Percentiles rank a stretch among this genome's conserved stretches.
Evolutionary conservation across 345 rosid species (phyloP).

Genomic region (Populus tremula): DNA sequence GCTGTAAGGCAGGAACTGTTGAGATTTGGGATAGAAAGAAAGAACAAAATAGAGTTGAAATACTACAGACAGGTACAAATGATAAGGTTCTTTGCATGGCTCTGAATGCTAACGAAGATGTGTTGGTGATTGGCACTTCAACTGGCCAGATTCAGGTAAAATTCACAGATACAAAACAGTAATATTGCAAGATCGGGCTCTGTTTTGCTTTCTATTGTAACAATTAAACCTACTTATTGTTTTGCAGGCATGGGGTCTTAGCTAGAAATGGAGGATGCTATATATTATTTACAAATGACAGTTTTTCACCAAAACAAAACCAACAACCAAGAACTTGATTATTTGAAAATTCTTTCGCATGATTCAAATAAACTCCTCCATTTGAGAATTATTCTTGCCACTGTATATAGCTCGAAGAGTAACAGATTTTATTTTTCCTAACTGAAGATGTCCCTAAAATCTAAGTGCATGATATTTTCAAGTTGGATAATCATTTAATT

Average conservation of each 20-base stretch:
- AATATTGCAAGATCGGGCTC: not conserved
- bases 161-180: too few species aligned
- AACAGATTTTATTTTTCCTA: not conserved
- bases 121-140: slow-evolving; percentile 56
- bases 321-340: not conserved
- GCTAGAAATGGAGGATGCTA: slow-evolving; percentile 24
- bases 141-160: slow-evolving; percentile 64
- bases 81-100: slow-evolving; percentile 49
- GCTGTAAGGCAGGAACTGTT: slow-evolving; percentile 54
- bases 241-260: slow-evolving; percentile 65
- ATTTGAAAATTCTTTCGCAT: not conserved
- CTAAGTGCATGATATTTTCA: too few species aligned
- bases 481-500: too few species aligned
- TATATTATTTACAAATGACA: not conserved
- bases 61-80: slow-evolving; percentile 40
- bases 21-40: slow-evolving; percentile 68
- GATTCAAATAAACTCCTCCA: too few species aligned
- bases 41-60: slow-evolving; percentile 43
- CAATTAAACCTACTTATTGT: not conserved
- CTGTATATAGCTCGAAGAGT: too few species aligned
- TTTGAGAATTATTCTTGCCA: too few species aligned
- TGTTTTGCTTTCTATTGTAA: not conserved
- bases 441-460: too few species aligned
- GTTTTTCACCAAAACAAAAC: not conserved
- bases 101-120: slow-evolving; percentile 49